Evolutionary conservation across 2,329 filamentous ascomycete genomes (phyloP).

Genomic region (Ophiognomonia clavigignenti-juglandacearum): DNA sequence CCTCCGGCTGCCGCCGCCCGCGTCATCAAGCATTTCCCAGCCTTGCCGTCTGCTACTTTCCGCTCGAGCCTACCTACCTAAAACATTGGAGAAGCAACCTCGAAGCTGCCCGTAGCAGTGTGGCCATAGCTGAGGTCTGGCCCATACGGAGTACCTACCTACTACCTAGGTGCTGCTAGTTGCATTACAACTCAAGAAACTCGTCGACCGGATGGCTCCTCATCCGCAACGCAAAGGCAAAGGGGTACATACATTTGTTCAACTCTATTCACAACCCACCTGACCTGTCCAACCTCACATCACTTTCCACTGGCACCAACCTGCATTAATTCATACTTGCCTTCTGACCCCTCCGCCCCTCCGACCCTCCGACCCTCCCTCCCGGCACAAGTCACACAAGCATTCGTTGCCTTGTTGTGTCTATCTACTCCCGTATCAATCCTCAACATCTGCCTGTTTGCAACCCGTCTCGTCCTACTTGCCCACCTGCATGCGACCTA

Average conservation of each 20-base stretch:
- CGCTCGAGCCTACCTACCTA: too few relatives aligned
- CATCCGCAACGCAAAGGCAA: constrained; percentile 13
- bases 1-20: too few relatives aligned
- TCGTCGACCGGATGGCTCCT: constrained; percentile 11
- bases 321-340: background rate
- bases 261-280: constrained; percentile 4
- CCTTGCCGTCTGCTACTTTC: too few relatives aligned
- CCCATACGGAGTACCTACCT: background rate
- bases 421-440: background rate
- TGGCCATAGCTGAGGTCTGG: background rate
- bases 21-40: too few relatives aligned
- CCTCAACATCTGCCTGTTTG: background rate
- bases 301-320: background rate
- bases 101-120: background rate
- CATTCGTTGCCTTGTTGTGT: too few relatives aligned
- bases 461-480: background rate
- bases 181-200: background rate
- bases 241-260: constrained; percentile 15
- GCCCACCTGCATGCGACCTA: background rate
- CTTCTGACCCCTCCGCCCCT: background rate
- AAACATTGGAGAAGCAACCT: background rate
- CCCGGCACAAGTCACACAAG: too few relatives aligned
- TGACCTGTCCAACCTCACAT: background rate
- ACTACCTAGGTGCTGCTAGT: background rate
- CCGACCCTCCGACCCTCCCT: too few relatives aligned